These are phyloP conservation scores for Carpinus viminea DNA, from an alignment of 306 rosid genomes.

Conservation along the genomic window DNA sequence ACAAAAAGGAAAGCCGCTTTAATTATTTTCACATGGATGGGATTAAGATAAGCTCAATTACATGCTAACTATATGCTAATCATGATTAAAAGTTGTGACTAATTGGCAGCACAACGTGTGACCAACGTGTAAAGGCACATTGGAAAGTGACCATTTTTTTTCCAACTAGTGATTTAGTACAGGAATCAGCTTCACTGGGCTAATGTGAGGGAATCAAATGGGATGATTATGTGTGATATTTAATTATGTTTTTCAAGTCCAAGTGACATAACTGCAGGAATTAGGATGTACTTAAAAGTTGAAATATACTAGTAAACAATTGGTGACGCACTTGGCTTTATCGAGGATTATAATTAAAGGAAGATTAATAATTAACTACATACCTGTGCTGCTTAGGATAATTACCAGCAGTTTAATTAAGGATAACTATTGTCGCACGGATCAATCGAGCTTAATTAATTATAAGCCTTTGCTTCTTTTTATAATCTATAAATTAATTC, in stretches of 20 bases:
- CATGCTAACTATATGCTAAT: conserved; percentile 7
- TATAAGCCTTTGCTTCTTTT: not conserved
- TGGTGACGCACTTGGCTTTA: not conserved
- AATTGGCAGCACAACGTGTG: not conserved
- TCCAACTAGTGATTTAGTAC: not conserved
- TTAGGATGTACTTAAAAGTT: not conserved
- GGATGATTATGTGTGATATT: not conserved
- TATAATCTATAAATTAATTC: not conserved
- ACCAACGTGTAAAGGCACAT: conserved; percentile 20
- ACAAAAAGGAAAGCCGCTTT: not conserved
- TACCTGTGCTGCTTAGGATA: not conserved
- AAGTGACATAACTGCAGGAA: not conserved
- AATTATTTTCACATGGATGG: not conserved
- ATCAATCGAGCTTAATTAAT: no score
- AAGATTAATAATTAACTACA: not conserved
- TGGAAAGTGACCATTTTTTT: conserved; percentile 12
- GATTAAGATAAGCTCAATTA: not conserved
- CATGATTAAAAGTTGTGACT: not conserved
- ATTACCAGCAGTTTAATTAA: not conserved
- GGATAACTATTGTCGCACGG: not conserved
- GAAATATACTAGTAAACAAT: not conserved
- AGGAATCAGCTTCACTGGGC: not conserved
- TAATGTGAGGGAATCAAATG: not conserved
- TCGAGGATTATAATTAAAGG: not conserved
- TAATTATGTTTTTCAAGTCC: not conserved